These are phyloP conservation scores for Neurospora terricola DNA, from an alignment of 495 filamentous ascomycete genomes.

Conservation along the genomic window DNA sequence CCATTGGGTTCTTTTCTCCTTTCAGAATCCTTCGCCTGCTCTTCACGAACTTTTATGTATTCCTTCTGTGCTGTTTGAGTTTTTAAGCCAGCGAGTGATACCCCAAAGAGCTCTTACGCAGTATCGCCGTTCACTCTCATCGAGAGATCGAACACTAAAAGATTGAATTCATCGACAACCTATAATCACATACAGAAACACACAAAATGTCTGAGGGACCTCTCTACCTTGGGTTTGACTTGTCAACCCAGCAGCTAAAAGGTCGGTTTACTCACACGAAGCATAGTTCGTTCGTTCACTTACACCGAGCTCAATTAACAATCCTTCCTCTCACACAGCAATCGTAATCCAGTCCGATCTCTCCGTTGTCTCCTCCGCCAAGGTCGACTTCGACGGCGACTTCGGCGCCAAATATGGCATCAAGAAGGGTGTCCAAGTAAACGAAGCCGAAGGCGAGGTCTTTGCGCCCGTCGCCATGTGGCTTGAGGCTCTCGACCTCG, in stretches of 20 bases:
- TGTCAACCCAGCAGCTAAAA: constrained; percentile 95
- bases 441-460: constrained; percentile 73
- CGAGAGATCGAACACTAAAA: too few species aligned
- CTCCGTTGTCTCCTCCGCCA: constrained; percentile 63
- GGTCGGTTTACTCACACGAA: constrained; percentile 32
- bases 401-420: constrained; percentile 72
- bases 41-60: not conserved
- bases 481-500: constrained; percentile 83
- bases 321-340: constrained; percentile 27
- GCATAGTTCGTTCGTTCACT: not conserved
- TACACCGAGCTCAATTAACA: not conserved
- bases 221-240: constrained; percentile 87
- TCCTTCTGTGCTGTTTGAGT: not conserved
- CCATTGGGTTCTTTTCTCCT: not conserved
- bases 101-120: not conserved
- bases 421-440: constrained; percentile 76
- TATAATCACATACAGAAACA: not conserved
- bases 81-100: not conserved
- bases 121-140: not conserved
- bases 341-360: constrained; percentile 74
- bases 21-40: not conserved
- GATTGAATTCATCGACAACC: not conserved
- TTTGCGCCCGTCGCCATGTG: constrained; percentile 90
- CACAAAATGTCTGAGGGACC: constrained; percentile 41
- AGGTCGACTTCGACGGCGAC: constrained; percentile 63